Evolutionary conservation across 495 filamentous ascomycete genomes (phyloP).

Genomic region (Aspergillus coremiiformis): DNA sequence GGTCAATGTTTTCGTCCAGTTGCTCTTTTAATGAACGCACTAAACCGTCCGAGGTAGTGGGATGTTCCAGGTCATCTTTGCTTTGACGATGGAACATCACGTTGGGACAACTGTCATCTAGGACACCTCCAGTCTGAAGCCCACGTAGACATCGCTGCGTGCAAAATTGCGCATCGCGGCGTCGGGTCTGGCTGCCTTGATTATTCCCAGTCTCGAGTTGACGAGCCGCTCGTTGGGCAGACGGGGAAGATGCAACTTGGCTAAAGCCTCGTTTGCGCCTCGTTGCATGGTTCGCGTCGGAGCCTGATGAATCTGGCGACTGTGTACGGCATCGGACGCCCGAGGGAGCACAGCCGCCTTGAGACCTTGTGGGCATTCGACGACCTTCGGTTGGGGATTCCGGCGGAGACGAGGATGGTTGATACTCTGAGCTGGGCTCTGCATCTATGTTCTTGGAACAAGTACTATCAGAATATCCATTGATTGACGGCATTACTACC

Average conservation of each 20-base stretch:
- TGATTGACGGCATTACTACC: slow-evolving; percentile 3
- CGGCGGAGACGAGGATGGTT: background rate
- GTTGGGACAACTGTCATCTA: slow-evolving; percentile 40
- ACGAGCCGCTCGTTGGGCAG: background rate
- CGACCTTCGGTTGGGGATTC: background rate
- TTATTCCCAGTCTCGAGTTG: background rate
- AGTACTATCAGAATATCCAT: too few species aligned
- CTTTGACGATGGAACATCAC: slow-evolving; percentile 17
- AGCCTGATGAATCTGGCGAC: slow-evolving; percentile 14
- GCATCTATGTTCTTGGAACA: background rate
- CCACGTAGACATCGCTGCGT: slow-evolving; percentile 40
- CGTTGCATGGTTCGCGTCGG: slow-evolving; percentile 18
- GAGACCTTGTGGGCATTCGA: background rate
- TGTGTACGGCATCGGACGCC: background rate
- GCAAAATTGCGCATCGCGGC: slow-evolving; percentile 25
- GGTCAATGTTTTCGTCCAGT: background rate
- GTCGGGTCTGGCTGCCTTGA: slow-evolving; percentile 1
- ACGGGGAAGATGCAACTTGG: slow-evolving; percentile 2
- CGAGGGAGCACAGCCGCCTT: background rate
- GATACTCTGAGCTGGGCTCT: background rate
- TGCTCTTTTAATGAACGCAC: background rate
- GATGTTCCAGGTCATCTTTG: background rate
- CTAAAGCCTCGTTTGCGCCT: slow-evolving; percentile 3
- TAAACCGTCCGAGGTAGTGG: background rate
- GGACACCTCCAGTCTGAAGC: slow-evolving; percentile 22